Percentiles rank a stretch among this genome's conserved stretches.
These are phyloP conservation scores for Chenopodium album DNA, from an alignment of 148 eudicot genomes.

Conservation along the genomic window DNA sequence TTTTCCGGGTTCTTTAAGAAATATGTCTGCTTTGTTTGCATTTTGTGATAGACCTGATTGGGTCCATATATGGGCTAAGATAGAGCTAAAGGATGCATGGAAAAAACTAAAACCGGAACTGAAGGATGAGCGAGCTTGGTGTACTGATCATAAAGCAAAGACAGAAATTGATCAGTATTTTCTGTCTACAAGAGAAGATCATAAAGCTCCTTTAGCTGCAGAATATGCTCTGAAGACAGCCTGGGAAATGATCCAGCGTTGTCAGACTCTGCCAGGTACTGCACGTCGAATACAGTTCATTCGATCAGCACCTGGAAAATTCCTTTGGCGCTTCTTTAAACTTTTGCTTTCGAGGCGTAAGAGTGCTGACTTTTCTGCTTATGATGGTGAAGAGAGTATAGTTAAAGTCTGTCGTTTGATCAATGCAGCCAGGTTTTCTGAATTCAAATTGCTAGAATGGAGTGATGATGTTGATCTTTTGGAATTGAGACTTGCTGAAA, in stretches of 20 bases:
- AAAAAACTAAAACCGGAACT: constrained; percentile 44
- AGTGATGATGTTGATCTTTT: constrained; percentile 45
- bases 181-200: constrained; percentile 45
- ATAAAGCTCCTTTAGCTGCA: constrained; percentile 46
- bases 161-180: constrained; percentile 28
- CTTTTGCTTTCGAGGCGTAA: constrained; percentile 33
- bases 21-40: constrained; percentile 38
- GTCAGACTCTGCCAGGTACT: constrained; percentile 43
- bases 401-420: constrained; percentile 37
- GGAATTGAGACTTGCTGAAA: constrained; percentile 47
- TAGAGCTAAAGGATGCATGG: constrained; percentile 52
- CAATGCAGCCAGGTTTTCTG: constrained; percentile 46
- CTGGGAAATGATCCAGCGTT: constrained; percentile 49
- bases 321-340: constrained; percentile 42
- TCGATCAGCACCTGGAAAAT: constrained; percentile 34
- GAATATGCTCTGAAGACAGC: constrained; percentile 46
- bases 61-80: constrained; percentile 51
- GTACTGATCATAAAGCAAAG: constrained; percentile 19
- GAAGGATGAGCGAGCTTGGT: constrained; percentile 44
- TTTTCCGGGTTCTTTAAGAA: constrained; percentile 26
- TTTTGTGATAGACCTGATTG: constrained; percentile 51
- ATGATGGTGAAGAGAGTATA: constrained; percentile 31
- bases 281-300: constrained; percentile 38
- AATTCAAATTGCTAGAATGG: constrained; percentile 48
- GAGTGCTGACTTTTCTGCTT: constrained; percentile 22